A percentile compares a stretch with the other conserved stretches of the same genome.
Conservation (phyloP, 164 flowering plant genomes). For the Nelumbo lutea region DNA sequence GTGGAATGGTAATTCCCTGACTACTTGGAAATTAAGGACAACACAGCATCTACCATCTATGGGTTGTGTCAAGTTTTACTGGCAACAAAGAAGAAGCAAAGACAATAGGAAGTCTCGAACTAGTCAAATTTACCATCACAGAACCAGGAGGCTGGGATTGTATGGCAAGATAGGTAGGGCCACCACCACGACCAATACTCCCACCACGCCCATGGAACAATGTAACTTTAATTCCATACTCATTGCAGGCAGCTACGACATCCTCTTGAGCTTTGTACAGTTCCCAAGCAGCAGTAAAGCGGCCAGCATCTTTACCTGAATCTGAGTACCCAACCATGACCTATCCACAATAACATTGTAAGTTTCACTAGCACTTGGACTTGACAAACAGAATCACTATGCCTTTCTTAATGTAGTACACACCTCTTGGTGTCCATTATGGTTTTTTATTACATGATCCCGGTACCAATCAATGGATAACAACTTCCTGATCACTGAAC, state of each 20-base stretch:
- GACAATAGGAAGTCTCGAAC: neutral
- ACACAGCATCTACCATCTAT: neutral
- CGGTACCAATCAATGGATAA: constrained; percentile 90
- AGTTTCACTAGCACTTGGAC: constrained; percentile 2
- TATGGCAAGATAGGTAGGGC: constrained; percentile 94
- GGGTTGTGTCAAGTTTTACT: no score
- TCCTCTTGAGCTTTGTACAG: constrained; percentile 94
- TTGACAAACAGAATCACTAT: neutral
- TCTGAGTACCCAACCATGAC: constrained; percentile 99
- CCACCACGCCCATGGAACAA: constrained; percentile 99
- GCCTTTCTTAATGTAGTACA: neutral
- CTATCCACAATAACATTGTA: constrained; percentile 32
- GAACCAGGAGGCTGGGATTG: constrained; percentile 99
- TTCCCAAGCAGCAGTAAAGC: constrained; percentile 98
- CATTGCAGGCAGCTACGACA: constrained; percentile 92
- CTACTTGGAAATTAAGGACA: neutral
- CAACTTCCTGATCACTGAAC: constrained; percentile 78
- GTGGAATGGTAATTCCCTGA: neutral
- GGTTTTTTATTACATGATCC: constrained; percentile 72
- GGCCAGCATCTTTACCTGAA: constrained; percentile 94
- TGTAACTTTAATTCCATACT: constrained; percentile 81
- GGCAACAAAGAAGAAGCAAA: neutral
- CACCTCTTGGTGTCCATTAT: constrained; percentile 95
- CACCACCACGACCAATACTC: constrained; percentile 97
- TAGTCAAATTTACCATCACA: constrained; percentile 58